phyloP scores from a whole-genome alignment of 208 protist species.

The Leishmania major region DNA sequence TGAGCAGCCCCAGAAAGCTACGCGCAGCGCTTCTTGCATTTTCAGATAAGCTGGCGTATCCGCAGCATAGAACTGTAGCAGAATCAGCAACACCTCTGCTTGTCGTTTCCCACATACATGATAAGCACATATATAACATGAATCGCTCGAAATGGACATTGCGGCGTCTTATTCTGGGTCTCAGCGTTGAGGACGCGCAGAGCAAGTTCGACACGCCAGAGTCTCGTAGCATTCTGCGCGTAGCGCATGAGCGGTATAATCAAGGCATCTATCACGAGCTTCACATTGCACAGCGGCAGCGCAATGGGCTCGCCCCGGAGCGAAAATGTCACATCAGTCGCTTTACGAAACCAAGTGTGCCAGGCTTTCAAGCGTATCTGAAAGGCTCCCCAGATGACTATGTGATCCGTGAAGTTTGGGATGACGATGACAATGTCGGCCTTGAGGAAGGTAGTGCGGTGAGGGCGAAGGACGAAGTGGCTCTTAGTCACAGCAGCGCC shows the following conservation, averaged over 20 bases:
- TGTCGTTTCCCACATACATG: neutral
- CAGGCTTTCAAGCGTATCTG: slow-evolving; percentile 83
- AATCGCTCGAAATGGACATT: slow-evolving; percentile 31
- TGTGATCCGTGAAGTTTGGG: slow-evolving; percentile 77
- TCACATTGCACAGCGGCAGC: slow-evolving; percentile 69
- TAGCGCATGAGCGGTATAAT: slow-evolving; percentile 84
- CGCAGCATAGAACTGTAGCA: slow-evolving; percentile 28
- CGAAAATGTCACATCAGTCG: slow-evolving; percentile 78
- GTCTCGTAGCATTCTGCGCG: slow-evolving; percentile 63
- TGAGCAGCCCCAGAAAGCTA: neutral
- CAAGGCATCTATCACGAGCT: slow-evolving; percentile 85
- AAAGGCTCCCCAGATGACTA: slow-evolving; percentile 76
- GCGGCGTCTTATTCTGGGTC: slow-evolving; percentile 79
- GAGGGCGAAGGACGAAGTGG: neutral
- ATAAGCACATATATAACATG: slow-evolving; percentile 30
- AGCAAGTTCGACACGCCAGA: slow-evolving; percentile 85
- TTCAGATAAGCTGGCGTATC: neutral
- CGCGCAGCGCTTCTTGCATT: slow-evolving; percentile 2
- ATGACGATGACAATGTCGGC: slow-evolving; percentile 18
- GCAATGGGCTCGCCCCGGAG: slow-evolving; percentile 63
- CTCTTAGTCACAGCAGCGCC: slow-evolving; percentile 13
- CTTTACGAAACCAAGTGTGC: slow-evolving; percentile 76
- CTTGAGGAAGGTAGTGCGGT: neutral
- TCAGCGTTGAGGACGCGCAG: slow-evolving; percentile 88
- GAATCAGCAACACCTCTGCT: neutral